A percentile compares a stretch with the other conserved stretches of the same genome.
phyloP scores from a whole-genome alignment of 768 basidiomycete genomes.

The Boletus speciosus region DNA sequence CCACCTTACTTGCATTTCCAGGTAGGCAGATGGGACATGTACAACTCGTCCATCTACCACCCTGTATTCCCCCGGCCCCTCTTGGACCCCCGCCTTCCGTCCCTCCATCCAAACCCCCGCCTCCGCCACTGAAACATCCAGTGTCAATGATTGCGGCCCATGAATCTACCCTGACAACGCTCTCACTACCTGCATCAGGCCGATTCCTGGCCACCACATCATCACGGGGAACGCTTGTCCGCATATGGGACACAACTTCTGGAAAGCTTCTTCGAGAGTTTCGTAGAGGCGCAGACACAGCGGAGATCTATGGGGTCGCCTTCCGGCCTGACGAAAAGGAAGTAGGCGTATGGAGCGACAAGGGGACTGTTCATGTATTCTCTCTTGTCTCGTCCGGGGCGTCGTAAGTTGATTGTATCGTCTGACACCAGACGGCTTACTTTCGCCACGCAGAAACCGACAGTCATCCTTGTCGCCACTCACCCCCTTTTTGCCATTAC shows the following conservation, averaged over 20 bases:
- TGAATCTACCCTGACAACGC: constrained; percentile 69
- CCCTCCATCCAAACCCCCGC: constrained; percentile 53
- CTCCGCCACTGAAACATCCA: constrained; percentile 57
- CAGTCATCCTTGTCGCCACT: constrained; percentile 81
- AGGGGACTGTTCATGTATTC: constrained; percentile 91
- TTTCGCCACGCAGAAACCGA: constrained; percentile 57
- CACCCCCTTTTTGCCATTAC: constrained; percentile 75
- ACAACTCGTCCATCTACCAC: constrained; percentile 81
- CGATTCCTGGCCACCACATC: constrained; percentile 82
- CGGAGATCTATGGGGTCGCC: constrained; percentile 86
- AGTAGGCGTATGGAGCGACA: constrained; percentile 91
- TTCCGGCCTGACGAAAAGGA: constrained; percentile 85
- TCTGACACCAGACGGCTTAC: constrained; percentile 3
- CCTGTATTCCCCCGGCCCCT: constrained; percentile 60
- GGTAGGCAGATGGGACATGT: constrained; percentile 87
- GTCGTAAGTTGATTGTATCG: constrained; percentile 47
- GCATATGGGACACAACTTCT: constrained; percentile 77
- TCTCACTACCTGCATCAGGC: constrained; percentile 77
- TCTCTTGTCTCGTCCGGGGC: constrained; percentile 63
- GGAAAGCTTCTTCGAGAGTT: constrained; percentile 78
- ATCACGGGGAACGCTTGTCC: constrained; percentile 75
- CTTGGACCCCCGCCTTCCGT: constrained; percentile 53
- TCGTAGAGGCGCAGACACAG: constrained; percentile 83
- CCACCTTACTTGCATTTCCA: constrained; percentile 82
- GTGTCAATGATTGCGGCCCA: constrained; percentile 85